Evolutionary conservation across 257 asterid genomes (phyloP), one percentile per base, ranked within the genome.

Genomic region (Solanum habrochaites): DNA sequence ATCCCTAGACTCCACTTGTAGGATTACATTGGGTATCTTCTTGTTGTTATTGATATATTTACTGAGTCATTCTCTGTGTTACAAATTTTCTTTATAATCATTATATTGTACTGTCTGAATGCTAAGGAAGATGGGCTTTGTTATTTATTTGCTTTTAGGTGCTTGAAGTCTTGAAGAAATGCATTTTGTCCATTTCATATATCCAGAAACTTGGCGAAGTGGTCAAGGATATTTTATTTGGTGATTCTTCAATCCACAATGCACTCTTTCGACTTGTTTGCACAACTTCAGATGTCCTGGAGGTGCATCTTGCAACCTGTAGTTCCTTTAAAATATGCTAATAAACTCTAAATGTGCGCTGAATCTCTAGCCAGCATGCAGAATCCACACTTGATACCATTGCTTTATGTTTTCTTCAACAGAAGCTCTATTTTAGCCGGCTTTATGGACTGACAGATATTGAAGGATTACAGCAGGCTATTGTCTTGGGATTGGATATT

Each of bases 241-340:
- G 86, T 89, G 99, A 97, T 92, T 92, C 98, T 88, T 97, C 99
- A 86, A 87, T 97, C 88, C 99, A 95, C 93, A 90, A 92, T 86
- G 91, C 93, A 35, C 93, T 97, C 87, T 93, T 92, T 86, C 98
- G 95, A 86, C 92, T 97, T 91, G 97, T 96, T 90, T 97, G 98
- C 88, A 93, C 92, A 7, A 96, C 98, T 88, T 60, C 96, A 31
- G 91, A 91, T 72, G 93, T 87, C 84, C 89, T 97, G 87, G 99
- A 97, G 99, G 99, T 97, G 87, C 87, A 85, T 20, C 62, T 88
- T 87, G 87, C 87, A 88, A 52, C 85, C 29, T 83, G 82, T 70
- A 64, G 13, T 86, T 87, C 75, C 74, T 71, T 88, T 16, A 52
- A 86, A 86, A 29, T 87, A 58, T 40, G 64, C 45, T 45, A 7